phyloP scores from a whole-genome alignment of 1,284 basidiomycete genomes.

The Austropuccinia psidii region DNA sequence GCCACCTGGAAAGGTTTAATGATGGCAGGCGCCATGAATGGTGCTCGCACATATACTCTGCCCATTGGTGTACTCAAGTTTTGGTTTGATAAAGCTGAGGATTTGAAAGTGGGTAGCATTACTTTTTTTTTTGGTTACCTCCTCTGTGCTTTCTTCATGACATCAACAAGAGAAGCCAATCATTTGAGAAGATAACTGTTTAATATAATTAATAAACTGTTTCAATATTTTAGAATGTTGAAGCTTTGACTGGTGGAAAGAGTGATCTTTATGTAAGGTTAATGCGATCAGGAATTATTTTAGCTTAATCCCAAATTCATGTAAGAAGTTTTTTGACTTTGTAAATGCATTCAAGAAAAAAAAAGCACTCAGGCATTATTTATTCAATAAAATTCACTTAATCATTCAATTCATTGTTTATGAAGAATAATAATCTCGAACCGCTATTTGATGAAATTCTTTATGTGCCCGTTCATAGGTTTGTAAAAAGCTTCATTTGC shows the following conservation, averaged over 20 bases:
- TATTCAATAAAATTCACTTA: too few relatives aligned
- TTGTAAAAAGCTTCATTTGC: not conserved
- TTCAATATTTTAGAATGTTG: slow-evolving; percentile 43
- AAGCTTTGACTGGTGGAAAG: slow-evolving; percentile 52
- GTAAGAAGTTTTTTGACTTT: slow-evolving; percentile 64
- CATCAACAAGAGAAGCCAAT: too few relatives aligned
- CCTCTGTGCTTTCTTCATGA: not conserved
- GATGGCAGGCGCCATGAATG: slow-evolving; percentile 82
- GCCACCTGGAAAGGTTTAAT: slow-evolving; percentile 90
- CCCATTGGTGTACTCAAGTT: slow-evolving; percentile 70
- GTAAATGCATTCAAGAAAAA: too few relatives aligned
- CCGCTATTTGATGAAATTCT: slow-evolving; percentile 78
- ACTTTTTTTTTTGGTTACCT: not conserved
- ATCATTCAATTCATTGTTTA: too few relatives aligned
- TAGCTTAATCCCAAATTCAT: slow-evolving; percentile 75
- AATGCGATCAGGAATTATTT: slow-evolving; percentile 62
- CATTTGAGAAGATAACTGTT: too few relatives aligned
- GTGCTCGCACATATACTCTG: slow-evolving; percentile 73
- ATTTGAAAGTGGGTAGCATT: slow-evolving; percentile 59
- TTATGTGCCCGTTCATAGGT: slow-evolving; percentile 42
- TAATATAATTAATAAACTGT: not conserved
- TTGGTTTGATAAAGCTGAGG: slow-evolving; percentile 73
- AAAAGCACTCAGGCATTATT: too few relatives aligned
- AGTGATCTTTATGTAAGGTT: slow-evolving; percentile 88
- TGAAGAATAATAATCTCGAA: slow-evolving; percentile 59